A percentile compares a stretch with the other conserved stretches of the same genome.
These are phyloP conservation scores for Bathelium albidoporum DNA, from an alignment of 495 filamentous ascomycete species.

Conservation along the genomic window DNA sequence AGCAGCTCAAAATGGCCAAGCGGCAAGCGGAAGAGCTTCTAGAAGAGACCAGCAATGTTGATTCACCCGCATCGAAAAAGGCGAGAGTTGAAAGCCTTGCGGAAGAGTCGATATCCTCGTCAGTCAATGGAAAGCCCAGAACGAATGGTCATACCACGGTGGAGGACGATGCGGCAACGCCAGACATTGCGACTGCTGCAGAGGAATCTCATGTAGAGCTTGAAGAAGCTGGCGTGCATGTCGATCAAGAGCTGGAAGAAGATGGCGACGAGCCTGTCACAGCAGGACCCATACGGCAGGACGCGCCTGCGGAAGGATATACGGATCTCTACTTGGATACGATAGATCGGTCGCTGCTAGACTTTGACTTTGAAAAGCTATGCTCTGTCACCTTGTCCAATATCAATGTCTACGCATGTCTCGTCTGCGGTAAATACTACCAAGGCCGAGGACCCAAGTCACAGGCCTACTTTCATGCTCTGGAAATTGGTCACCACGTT, in stretches of 20 bases:
- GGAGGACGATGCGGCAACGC: constrained; percentile 14
- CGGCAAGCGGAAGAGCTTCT: constrained; percentile 65
- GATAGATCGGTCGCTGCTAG: constrained; percentile 74
- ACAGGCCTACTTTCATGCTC: constrained; percentile 93
- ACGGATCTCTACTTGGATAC: constrained; percentile 96
- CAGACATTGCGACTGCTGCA: constrained; percentile 25
- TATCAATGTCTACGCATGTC: constrained; percentile 97
- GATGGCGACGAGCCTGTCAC: not conserved
- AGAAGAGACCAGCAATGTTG: constrained; percentile 48
- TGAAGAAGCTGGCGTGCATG: constrained; percentile 34
- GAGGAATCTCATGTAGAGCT: constrained; percentile 32
- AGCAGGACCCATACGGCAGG: constrained; percentile 41
- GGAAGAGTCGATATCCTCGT: constrained; percentile 24
- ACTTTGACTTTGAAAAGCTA: constrained; percentile 97
- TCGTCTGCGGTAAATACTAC: constrained; percentile 96
- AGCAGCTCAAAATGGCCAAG: constrained; percentile 49
- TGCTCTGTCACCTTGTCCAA: constrained; percentile 93
- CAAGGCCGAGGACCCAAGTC: constrained; percentile 89
- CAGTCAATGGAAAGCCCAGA: constrained; percentile 27
- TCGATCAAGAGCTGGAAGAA: constrained; percentile 14
- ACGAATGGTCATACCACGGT: constrained; percentile 33
- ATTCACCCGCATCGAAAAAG: constrained; percentile 69
- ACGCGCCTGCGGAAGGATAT: constrained; percentile 76
- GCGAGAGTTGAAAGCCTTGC: constrained; percentile 52
- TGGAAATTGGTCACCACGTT: constrained; percentile 91